Evolutionary conservation across 441 rosid species (phyloP), one percentile per base, ranked within the genome.

Genomic region (Arabidopsis lyrata): DNA sequence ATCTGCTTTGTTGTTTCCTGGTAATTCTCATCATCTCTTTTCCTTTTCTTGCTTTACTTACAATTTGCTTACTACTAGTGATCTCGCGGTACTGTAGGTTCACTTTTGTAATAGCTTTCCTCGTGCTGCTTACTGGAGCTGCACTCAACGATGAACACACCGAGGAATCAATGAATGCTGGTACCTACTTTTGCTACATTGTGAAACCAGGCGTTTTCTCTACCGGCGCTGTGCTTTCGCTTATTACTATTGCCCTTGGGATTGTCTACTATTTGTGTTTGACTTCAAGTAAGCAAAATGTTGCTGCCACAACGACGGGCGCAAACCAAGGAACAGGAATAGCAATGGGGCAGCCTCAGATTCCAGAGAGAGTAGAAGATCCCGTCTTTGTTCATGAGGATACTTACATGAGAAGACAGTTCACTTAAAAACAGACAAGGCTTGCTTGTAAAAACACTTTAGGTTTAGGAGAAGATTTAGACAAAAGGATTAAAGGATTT

Each of bases 371-470:
- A 76, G 57, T 83, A 35, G 87, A 81, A 80, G 89, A 80, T 27
- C 96, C 97, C 11, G 94, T 87, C 36, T 94, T 94, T 63, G 93
- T 94, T 38, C 97, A 86, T 45, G 97, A 94, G 81, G 97, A 89
- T 70, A 90, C 97, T 29, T 88, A 90, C 60, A 83, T 86, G 83
- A 86, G 96, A 79, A 77, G 96, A 59, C 98, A 91, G 68, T 84
- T 87, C 80, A 83, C 97, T 58, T 90, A 86, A 87, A 56, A 12
- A 22, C 18, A 27, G 8, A 20, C 45, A 52, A 5, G 39, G 55
- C 39, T 32, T 70, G n/a, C 27, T 65, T 59, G 50, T 34, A 2
- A 2, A 2, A 1, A 2, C 62, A 71, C 7, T 68, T 71, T 77
- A 77, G 80, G 68, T 32, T 12, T 68, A 50, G 73, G 27, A 41